Conservation (phyloP, 768 basidiomycete species). For the button mushroom (Agaricus bisporus) region DNA sequence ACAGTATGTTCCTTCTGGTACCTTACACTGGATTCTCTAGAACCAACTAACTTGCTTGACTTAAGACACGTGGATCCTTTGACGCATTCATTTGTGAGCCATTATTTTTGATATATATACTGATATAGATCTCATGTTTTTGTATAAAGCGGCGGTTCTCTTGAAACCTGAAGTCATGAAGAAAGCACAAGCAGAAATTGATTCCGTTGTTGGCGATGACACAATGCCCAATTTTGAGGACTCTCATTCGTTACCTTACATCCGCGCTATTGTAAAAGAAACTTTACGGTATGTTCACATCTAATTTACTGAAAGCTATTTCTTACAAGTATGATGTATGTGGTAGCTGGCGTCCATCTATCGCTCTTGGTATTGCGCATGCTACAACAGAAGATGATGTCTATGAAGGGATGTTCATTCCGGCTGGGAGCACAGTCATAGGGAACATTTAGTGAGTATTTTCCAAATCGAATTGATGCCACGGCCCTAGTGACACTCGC, state of each 20-base stretch:
- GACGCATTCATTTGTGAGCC: slow-evolving; percentile 14
- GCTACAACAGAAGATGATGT: slow-evolving; percentile 26
- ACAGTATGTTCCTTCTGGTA: slow-evolving; percentile 14
- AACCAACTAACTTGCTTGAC: too few relatives aligned
- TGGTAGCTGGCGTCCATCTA: slow-evolving; percentile 18
- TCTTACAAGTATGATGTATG: not conserved
- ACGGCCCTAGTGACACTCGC: not conserved
- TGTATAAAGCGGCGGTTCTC: slow-evolving; percentile 25
- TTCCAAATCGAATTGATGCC: not conserved
- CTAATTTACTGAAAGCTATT: too few relatives aligned
- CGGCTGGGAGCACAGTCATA: slow-evolving; percentile 23
- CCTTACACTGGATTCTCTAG: not conserved
- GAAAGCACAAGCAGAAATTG: slow-evolving; percentile 30
- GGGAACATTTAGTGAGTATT: slow-evolving; percentile 19
- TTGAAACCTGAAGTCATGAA: slow-evolving; percentile 23
- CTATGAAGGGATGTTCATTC: slow-evolving; percentile 30
- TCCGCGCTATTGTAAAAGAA: slow-evolving; percentile 20
- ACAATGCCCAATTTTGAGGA: slow-evolving; percentile 27
- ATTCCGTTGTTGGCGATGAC: slow-evolving; percentile 22
- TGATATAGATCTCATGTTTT: not conserved
- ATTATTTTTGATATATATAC: not conserved
- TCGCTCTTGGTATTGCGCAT: slow-evolving; percentile 27
- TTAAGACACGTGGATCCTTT: slow-evolving; percentile 13
- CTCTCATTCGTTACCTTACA: slow-evolving; percentile 20
- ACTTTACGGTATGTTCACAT: slow-evolving; percentile 14